Conservation (phyloP, 2,329 filamentous ascomycete genomes). For the Beauveria bassiana region DNA sequence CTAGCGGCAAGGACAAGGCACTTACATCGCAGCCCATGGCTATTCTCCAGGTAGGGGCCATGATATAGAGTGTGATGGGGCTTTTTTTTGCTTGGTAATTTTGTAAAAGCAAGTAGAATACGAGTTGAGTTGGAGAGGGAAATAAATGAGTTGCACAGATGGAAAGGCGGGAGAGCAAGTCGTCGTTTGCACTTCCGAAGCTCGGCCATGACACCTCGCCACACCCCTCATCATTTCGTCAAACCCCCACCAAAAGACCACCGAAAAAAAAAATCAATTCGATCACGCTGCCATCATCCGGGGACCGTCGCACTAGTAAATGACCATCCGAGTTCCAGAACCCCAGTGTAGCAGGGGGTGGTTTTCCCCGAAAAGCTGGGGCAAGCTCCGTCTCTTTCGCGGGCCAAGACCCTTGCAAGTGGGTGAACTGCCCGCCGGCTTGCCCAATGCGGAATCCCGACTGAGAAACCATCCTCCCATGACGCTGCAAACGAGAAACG, state of each 20-base stretch:
- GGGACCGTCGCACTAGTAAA: constrained; percentile 2
- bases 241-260: constrained; percentile 5
- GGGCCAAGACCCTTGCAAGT: neutral
- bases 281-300: constrained; percentile 7
- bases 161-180: neutral
- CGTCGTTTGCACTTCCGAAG: neutral
- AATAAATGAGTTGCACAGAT: neutral
- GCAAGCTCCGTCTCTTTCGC: neutral
- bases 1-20: constrained; percentile 5
- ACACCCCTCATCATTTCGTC: neutral
- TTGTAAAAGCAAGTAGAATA: neutral
- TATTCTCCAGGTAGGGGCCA: constrained; percentile 44
- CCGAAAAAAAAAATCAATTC: neutral
- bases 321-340: constrained; percentile 4
- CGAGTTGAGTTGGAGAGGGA: constrained; percentile 1
- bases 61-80: constrained; percentile 18
- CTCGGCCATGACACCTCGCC: constrained; percentile 1
- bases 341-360: neutral
- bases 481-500: neutral
- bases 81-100: too few species aligned
- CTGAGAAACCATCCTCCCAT: neutral
- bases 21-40: constrained; percentile 48
- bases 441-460: constrained; percentile 14
- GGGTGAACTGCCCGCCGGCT: constrained; percentile 6
- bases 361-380: constrained; percentile 4